Base-by-base conservation (phyloP, 208 protist genomes). In the Plasmodiophora brassicae region DNA sequence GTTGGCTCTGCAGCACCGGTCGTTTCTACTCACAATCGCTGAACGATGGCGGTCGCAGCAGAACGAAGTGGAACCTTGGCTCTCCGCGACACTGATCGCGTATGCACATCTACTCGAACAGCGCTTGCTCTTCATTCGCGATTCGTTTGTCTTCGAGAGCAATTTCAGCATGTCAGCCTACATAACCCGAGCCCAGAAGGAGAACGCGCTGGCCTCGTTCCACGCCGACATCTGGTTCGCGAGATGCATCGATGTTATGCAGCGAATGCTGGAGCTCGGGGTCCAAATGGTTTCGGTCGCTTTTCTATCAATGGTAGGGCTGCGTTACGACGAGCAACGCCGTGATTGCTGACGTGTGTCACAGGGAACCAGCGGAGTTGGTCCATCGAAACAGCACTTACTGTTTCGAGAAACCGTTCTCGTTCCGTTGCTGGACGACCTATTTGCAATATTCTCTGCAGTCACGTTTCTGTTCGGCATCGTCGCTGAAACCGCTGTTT, bases 101-200 rank as follows among this genome's bases (percentile, higher is more conserved):
- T 78, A 78, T 78, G 65, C 65, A 5, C 65, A 36, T 5, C 5
- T 78, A 8, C 41, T 78, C 10, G 65, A 78, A 32, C 65, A 78
- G n/a, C 5, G 65, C 10, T 38, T 78, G n/a, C 65, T 78, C 14
- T 78, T 78, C n/a, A n/a, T 78, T 78, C 65, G 65, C 20, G 65
- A 78, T 36, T 78, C 65, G 20, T 78, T 78, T 32, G n/a, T 78
- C 20, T 78, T 78, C n/a, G 65, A 78, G 41, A 44, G 65, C n/a
- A 78, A 78, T 32, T 78, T 78, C 65, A 78, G 65, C n/a, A 78
- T 78, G 14, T 78, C 65, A 32, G 41, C 14, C 5, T 78, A 78
- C n/a, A n/a, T 78, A 38, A 8, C n/a, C 41, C 14, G n/a, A 38
- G 65, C 65, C 20, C n/a, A n/a, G n/a, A n/a, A 38, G 14, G 14